Evolutionary conservation across 78 protist species (phyloP).

Genomic region (Bigelowiella natans): DNA sequence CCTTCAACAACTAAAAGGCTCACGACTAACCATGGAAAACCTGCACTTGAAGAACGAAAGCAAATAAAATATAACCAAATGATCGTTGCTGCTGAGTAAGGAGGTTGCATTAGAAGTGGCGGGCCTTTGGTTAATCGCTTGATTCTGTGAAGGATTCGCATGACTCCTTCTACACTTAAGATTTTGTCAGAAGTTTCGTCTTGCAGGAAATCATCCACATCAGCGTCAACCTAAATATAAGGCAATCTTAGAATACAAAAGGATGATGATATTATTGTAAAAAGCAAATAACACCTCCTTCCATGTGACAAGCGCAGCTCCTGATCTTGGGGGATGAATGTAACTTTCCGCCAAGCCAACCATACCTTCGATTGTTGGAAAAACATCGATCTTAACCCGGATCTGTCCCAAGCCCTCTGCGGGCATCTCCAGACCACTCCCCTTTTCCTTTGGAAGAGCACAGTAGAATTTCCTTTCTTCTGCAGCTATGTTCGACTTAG

Average conservation of each 20-base stretch:
- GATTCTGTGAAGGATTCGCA: neutral
- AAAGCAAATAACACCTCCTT: too few relatives aligned
- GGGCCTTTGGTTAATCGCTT: neutral
- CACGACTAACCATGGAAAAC: neutral
- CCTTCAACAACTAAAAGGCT: neutral
- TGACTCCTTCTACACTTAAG: neutral
- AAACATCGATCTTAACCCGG: too few relatives aligned
- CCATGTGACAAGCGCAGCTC: neutral
- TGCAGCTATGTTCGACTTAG: neutral
- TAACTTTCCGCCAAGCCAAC: neutral
- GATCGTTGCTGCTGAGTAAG: neutral
- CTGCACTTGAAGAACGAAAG: neutral
- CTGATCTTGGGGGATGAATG: neutral
- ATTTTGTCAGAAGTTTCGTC: neutral
- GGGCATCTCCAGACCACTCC: neutral
- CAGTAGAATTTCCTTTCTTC: neutral
- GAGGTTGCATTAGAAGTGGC: neutral
- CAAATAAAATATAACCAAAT: neutral
- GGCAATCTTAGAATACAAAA: too few relatives aligned
- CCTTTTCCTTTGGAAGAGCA: neutral
- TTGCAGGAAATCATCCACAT: neutral
- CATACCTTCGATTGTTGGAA: too few relatives aligned
- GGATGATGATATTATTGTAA: too few relatives aligned
- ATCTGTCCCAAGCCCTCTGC: neutral
- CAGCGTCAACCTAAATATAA: too few relatives aligned